Percentiles rank a stretch among this genome's conserved stretches.
Evolutionary conservation across 768 basidiomycete genomes (phyloP).

Genomic region (Agrocybe pediades): DNA sequence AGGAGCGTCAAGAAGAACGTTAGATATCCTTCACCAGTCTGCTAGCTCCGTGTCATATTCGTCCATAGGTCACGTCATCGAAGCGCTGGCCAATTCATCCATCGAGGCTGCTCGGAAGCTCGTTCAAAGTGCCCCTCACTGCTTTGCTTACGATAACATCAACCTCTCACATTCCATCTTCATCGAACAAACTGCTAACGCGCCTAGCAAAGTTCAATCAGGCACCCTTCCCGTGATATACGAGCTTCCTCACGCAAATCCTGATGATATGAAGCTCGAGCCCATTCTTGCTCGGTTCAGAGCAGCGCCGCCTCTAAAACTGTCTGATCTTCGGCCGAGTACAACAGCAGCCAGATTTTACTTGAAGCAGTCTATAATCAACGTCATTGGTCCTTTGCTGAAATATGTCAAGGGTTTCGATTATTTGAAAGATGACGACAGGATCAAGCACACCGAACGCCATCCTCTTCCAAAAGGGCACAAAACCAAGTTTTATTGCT

Average conservation of each 20-base stretch:
- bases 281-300: constrained; percentile 21
- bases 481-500: constrained; percentile 24
- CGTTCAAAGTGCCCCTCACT: background rate
- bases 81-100: constrained; percentile 4
- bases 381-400: constrained; percentile 8
- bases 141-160: constrained; percentile 24
- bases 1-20: background rate
- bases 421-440: background rate
- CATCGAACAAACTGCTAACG: constrained; percentile 28
- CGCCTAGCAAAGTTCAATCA: constrained; percentile 33
- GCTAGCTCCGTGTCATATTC: constrained; percentile 8
- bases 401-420: constrained; percentile 11
- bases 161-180: constrained; percentile 30
- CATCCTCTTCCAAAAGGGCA: constrained; percentile 20
- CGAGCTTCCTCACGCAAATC: constrained; percentile 18
- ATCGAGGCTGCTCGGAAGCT: constrained; percentile 2
- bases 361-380: constrained; percentile 2
- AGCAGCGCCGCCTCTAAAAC: constrained; percentile 5
- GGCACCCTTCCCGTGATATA: constrained; percentile 35
- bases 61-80: constrained; percentile 3
- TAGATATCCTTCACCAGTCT: constrained; percentile 13
- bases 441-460: constrained; percentile 18
- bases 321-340: constrained; percentile 10
- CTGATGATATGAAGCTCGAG: constrained; percentile 20
- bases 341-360: background rate